Base-by-base conservation (phyloP, 164 flowering plant species). In the Platanus orientalis region DNA sequence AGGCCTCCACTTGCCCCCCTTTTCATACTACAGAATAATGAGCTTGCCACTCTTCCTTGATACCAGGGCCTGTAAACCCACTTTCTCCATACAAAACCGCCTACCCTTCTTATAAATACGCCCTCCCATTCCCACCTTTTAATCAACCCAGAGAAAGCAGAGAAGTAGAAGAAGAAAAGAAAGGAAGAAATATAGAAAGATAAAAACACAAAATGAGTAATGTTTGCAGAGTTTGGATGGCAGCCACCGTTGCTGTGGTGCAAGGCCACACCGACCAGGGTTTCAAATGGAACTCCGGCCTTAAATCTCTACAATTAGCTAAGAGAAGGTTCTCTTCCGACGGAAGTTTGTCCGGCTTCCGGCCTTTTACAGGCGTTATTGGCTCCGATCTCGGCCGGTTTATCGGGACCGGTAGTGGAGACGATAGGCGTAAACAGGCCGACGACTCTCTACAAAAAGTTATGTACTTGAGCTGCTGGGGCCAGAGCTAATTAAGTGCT, bases 381-480 rank as follows among this genome's bases (percentile, higher is more conserved):
- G 60, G 54, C 24, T 69, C 32, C 67, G 76, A 28, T 60, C 65
- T 63, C 60, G 76, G 39, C 27, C 29, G 1, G 23, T 45, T 56
- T 13, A 26, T 21, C 19, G 52, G 48, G 23, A 30, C 28, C 30
- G 57, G 63, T 11, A 59, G 51, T 17, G 71, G 67, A 19, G 67
- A 64, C 12, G 78, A 71, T 53, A 67, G 39, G 58, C 34, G 53
- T 44, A 61, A 59, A 36, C 75, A 53, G 9, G 57, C 71, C 25
- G 88, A 76, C 25, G 88, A 80, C 20, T 81, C 83, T 30, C 67
- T 83, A 53, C 76, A 73, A 14, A 74, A 70, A 27, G 87, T 72
- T 20, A 81, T 83, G 81, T 83, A 77, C 61, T 52, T 79, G 48
- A 83, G 61, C 53, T 79, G 88, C 63, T 83, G 85, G 83, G 82